Conservation (phyloP, 73 alveolate genomes). For the Symbiodinium pilosum region DNA sequence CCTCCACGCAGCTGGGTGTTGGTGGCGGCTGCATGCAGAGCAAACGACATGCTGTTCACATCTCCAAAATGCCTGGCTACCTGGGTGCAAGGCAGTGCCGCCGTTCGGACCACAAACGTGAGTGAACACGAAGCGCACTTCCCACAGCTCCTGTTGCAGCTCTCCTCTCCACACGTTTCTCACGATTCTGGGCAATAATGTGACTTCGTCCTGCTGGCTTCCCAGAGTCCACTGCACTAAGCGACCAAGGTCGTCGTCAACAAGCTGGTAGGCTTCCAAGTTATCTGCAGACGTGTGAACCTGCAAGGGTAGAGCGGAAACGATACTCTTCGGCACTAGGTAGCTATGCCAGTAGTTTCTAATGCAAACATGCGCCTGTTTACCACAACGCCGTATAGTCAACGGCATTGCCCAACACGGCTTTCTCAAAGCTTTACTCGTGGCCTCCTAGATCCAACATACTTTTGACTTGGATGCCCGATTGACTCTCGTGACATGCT, state of each 20-base stretch:
- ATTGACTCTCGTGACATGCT: too few relatives aligned
- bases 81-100: conserved; percentile 52
- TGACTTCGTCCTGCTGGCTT: conserved; percentile 55
- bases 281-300: conserved; percentile 30
- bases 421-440: too few relatives aligned
- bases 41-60: too few relatives aligned
- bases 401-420: not conserved
- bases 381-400: not conserved
- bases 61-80: not conserved
- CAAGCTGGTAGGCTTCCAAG: conserved; percentile 80
- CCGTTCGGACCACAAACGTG: conserved; percentile 90
- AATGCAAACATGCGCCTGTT: not conserved
- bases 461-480: too few relatives aligned
- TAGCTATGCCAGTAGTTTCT: not conserved
- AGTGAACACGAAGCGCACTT: conserved; percentile 54
- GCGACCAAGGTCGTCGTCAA: conserved; percentile 84
- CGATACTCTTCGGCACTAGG: not conserved
- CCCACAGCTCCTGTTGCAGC: conserved; percentile 48
- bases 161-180: not conserved
- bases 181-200: not conserved
- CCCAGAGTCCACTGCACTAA: conserved; percentile 89
- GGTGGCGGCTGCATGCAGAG: too few relatives aligned
- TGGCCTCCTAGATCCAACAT: too few relatives aligned
- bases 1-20: too few relatives aligned
- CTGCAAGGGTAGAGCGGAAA: not conserved